phyloP scores from a whole-genome alignment of 192 early-diverging fungal genomes.

The Podila clonocystis region DNA sequence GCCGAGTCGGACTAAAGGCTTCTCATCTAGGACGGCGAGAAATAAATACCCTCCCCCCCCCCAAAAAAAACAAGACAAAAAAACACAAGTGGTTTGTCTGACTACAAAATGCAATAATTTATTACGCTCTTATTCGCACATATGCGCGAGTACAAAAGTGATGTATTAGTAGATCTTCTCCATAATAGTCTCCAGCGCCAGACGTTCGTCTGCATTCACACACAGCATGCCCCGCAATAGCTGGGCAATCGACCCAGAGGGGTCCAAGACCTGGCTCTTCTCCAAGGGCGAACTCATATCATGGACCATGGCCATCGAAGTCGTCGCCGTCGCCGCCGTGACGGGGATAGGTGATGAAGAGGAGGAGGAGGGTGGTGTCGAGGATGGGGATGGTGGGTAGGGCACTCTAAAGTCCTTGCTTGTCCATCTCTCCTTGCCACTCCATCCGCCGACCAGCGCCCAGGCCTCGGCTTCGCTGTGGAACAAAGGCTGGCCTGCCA shows the following conservation, averaged over 20 bases:
- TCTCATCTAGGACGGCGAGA: background rate
- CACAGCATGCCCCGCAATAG: constrained; percentile 33
- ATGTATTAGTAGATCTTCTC: constrained; percentile 31
- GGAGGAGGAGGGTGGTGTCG: background rate
- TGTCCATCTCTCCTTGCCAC: constrained; percentile 5
- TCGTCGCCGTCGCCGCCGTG: background rate
- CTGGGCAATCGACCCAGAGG: constrained; percentile 29
- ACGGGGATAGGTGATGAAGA: background rate
- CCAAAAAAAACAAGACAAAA: no score
- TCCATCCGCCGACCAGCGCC: constrained; percentile 39
- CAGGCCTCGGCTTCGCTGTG: constrained; percentile 35
- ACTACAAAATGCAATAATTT: background rate
- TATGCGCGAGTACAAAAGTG: background rate
- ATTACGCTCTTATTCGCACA: background rate
- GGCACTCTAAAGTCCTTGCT: constrained; percentile 22
- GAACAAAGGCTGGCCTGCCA: constrained; percentile 32
- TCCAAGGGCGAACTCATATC: constrained; percentile 9
- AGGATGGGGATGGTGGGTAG: constrained; percentile 15
- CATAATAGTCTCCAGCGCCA: constrained; percentile 34
- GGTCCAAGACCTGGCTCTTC: constrained; percentile 24
- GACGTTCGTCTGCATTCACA: constrained; percentile 26
- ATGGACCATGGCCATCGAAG: background rate
- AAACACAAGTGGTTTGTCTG: no score
- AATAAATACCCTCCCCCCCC: no score
- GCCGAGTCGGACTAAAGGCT: background rate